Evolutionary conservation across 139 green algal genomes (phyloP).

Genomic region (Chlorella sp.): DNA sequence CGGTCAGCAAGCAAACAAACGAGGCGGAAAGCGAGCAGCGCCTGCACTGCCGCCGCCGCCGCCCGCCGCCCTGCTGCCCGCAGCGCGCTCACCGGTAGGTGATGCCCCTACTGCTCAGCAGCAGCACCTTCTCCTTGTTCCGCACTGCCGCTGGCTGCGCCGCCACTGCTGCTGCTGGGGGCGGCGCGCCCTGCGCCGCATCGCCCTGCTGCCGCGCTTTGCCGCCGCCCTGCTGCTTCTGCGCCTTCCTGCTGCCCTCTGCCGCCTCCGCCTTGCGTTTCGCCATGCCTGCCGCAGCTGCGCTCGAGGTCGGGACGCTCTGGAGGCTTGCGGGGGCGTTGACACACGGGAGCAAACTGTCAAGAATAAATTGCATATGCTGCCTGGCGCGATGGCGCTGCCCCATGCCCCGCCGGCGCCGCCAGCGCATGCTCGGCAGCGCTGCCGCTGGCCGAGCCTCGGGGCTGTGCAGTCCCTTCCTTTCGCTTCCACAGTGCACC

Average conservation of each 20-base stretch:
- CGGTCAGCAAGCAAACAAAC: neutral
- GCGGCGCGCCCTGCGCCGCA: neutral
- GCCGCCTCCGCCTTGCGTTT: slow-evolving; percentile 11
- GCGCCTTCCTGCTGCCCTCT: slow-evolving; percentile 3
- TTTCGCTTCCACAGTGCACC: no score
- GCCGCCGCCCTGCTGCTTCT: slow-evolving; percentile 1
- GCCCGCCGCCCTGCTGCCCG: neutral
- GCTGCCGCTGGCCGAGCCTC: no score
- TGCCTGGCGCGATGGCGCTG: neutral
- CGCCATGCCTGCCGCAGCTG: slow-evolving; percentile 6
- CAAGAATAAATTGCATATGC: no score
- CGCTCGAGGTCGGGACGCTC: neutral
- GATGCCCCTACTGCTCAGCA: slow-evolving; percentile 86
- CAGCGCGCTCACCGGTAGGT: slow-evolving; percentile 65
- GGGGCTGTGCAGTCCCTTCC: no score
- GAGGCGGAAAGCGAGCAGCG: neutral
- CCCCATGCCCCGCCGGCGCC: neutral
- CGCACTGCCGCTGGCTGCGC: slow-evolving; percentile 35
- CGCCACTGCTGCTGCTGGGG: neutral
- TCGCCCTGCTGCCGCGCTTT: neutral
- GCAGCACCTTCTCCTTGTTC: slow-evolving; percentile 93
- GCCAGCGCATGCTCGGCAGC: no score
- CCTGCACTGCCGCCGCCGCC: neutral
- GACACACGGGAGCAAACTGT: no score
- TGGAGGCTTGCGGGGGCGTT: neutral